Conservation (phyloP, 208 protist species). For the Leishmania aethiopica region DNA sequence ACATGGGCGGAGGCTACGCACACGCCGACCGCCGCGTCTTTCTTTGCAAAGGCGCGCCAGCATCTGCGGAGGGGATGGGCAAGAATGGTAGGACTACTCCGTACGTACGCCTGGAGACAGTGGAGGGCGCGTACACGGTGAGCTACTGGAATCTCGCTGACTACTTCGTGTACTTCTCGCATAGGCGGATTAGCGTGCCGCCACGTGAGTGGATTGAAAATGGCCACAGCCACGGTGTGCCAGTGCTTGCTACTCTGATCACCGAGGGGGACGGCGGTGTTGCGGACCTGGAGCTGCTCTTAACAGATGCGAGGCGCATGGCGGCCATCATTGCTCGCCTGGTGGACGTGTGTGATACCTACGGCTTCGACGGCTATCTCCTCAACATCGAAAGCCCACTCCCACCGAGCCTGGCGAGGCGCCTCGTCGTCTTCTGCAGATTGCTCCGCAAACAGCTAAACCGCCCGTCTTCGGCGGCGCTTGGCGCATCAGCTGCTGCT, state of each 20-base stretch:
- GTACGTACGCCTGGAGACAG: conserved; percentile 1
- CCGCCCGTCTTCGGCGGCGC: not conserved
- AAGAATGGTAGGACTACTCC: too few species aligned
- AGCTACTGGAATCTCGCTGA: conserved; percentile 78
- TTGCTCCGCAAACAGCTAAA: conserved; percentile 55
- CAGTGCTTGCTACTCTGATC: conserved; percentile 86
- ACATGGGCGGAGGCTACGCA: conserved; percentile 74
- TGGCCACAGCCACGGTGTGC: conserved; percentile 81
- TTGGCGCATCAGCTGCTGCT: not conserved
- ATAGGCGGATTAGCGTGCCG: conserved; percentile 82
- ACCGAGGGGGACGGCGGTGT: conserved; percentile 61
- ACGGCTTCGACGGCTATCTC: conserved; percentile 93
- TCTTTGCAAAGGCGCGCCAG: conserved; percentile 18
- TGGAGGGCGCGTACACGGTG: conserved; percentile 58
- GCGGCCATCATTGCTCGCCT: conserved; percentile 51
- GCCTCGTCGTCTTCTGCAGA: conserved; percentile 55
- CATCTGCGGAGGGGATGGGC: not conserved
- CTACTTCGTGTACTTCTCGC: conserved; percentile 91
- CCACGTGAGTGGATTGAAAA: conserved; percentile 80
- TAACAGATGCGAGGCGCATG: conserved; percentile 50
- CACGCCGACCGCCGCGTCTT: conserved; percentile 48
- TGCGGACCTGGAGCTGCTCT: conserved; percentile 36
- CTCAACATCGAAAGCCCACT: conserved; percentile 88
- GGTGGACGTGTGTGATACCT: conserved; percentile 55
- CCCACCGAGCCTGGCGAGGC: conserved; percentile 38